These are phyloP conservation scores for Begonia masoniana DNA, from an alignment of 306 rosid species.

Conservation along the genomic window DNA sequence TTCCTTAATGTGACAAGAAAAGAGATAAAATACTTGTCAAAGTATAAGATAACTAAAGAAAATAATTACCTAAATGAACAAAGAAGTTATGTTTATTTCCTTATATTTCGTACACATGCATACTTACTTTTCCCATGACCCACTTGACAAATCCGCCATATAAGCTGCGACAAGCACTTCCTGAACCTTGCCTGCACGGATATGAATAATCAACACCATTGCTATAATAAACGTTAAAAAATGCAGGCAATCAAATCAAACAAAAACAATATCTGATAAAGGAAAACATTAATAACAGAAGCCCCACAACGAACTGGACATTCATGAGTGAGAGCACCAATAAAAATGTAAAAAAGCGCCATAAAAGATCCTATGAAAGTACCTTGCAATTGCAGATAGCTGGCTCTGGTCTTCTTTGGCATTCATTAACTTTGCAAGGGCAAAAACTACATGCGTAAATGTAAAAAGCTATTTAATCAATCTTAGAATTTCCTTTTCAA, in stretches of 20 bases:
- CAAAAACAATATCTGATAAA: too few species aligned
- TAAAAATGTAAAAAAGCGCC: slow-evolving; percentile 3
- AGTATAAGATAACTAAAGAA: slow-evolving; percentile 14
- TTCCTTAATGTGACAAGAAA: slow-evolving; percentile 27
- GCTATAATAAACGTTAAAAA: background rate
- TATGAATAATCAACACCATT: slow-evolving; percentile 11
- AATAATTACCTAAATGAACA: background rate
- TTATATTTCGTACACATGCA: background rate
- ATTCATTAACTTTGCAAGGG: slow-evolving; percentile 89
- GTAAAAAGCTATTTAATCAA: slow-evolving; percentile 6
- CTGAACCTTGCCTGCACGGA: slow-evolving; percentile 79
- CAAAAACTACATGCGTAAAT: slow-evolving; percentile 46
- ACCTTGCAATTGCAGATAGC: slow-evolving; percentile 96
- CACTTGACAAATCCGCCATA: slow-evolving; percentile 98
- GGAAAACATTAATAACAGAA: too few species aligned
- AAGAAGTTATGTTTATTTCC: background rate
- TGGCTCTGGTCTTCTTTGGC: slow-evolving; percentile 82
- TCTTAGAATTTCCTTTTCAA: background rate
- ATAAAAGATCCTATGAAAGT: slow-evolving; percentile 1
- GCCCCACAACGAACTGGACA: too few species aligned
- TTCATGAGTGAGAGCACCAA: too few species aligned
- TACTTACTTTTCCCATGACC: slow-evolving; percentile 90
- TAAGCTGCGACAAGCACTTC: slow-evolving; percentile 98
- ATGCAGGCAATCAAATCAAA: too few species aligned
- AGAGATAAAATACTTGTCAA: background rate